Evolutionary conservation across 2,329 filamentous ascomycete genomes (phyloP), one percentile per base, ranked within the genome.

Genomic region (Chalara sp.): DNA sequence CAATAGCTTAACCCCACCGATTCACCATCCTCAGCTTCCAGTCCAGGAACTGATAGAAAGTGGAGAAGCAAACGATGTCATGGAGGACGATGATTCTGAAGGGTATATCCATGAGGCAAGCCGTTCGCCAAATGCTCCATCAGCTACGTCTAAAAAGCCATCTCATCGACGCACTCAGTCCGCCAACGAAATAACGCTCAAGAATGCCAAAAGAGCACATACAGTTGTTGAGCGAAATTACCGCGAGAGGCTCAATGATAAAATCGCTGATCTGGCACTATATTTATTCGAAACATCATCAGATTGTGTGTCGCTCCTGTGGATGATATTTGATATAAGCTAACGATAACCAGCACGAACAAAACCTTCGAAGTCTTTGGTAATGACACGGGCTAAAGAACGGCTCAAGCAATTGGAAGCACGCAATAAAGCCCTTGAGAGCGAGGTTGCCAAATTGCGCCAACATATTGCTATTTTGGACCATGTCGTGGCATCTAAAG

Each of bases 181-280:
- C 21, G 29, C 53, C 12, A 52, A 41, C 7, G 53, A 59, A 32
- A 32, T 33, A 7, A 46, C 50, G 33, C 31, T 53, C 2, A 51
- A 46, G 40, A 53, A 50, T 46, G 57, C 57, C 3, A 60, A 58
- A 40, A 32, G 53, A 11, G 53, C 58, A 32, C 58, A 60, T 47
- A 60, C 57, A 8, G 51, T 59, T 6, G 55, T 60, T 21, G 56
- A 60, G 40, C 45, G 56, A 35, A 60, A 61, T 43, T 61, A 61
- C 47, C 52, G 58, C 32, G 58, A 61, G 40, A 47, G 58, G 33
- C 37, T 61, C 13, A 61, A 61, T 39, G 56, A 58, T 35, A 59
- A 61, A 44, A 61, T 59, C 33, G 48, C 57, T 1, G 57, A 59
- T 30, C 47, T 59, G 21, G 55, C 54, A 2, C 28, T 52, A 12